Evolutionary conservation across 2,329 filamentous ascomycete genomes (phyloP).

Genomic region (Teratosphaeria gauchensis): DNA sequence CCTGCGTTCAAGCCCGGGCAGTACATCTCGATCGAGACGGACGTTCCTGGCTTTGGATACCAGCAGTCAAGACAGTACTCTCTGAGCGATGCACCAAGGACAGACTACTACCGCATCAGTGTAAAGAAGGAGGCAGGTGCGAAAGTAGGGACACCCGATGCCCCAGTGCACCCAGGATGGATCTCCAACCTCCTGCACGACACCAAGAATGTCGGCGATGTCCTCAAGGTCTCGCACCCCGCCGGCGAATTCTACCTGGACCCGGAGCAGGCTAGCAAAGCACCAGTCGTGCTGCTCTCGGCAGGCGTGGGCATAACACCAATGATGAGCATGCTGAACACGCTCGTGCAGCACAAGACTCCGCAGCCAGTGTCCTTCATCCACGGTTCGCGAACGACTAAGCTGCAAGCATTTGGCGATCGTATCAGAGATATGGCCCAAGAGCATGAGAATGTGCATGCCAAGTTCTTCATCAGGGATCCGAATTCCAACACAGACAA

Average conservation of each 20-base stretch:
- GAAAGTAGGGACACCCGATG: slow-evolving; percentile 34
- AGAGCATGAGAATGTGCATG: slow-evolving; percentile 40
- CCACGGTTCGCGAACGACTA: slow-evolving; percentile 47
- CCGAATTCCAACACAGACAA: slow-evolving; percentile 37
- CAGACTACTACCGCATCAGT: slow-evolving; percentile 58
- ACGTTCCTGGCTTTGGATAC: slow-evolving; percentile 50
- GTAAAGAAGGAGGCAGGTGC: slow-evolving; percentile 58
- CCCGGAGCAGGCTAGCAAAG: slow-evolving; percentile 29
- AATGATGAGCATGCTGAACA: slow-evolving; percentile 55
- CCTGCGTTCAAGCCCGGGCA: slow-evolving; percentile 60
- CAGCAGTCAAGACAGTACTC: slow-evolving; percentile 64
- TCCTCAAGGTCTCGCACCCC: slow-evolving; percentile 57
- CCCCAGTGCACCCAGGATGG: slow-evolving; percentile 49
- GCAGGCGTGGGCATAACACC: slow-evolving; percentile 61
- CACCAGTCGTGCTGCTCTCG: slow-evolving; percentile 56
- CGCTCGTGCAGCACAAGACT: slow-evolving; percentile 27
- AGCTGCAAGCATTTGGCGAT: slow-evolving; percentile 46
- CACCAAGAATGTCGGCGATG: slow-evolving; percentile 50
- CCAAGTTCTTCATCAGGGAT: slow-evolving; percentile 48
- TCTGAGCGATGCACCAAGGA: slow-evolving; percentile 54
- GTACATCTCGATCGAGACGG: slow-evolving; percentile 56
- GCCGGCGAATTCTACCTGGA: slow-evolving; percentile 49
- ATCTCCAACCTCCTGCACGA: slow-evolving; percentile 63
- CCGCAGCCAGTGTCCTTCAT: slow-evolving; percentile 48
- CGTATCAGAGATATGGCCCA: slow-evolving; percentile 38